Evolutionary conservation across 352 stramenopile genomes (phyloP).

Genomic region (Pythium dissotocum): DNA sequence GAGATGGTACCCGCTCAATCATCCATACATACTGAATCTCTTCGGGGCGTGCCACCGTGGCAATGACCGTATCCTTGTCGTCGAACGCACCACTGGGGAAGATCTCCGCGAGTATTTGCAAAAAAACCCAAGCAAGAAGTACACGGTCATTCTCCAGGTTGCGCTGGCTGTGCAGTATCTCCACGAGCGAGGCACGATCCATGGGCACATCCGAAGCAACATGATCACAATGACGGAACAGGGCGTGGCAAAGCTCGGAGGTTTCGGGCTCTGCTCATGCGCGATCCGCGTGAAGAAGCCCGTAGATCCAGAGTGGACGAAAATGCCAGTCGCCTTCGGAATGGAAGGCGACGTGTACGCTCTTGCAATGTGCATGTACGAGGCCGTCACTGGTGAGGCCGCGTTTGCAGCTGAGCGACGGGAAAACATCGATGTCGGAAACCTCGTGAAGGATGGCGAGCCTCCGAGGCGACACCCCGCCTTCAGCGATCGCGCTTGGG

Average conservation of each 20-base stretch:
- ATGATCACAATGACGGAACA: neutral
- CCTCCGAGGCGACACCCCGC: neutral
- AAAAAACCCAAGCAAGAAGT: slow-evolving; percentile 1
- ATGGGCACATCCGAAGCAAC: slow-evolving; percentile 1
- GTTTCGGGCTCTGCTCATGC: neutral
- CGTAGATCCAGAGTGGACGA: neutral
- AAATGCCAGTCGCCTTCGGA: neutral
- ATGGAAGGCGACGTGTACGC: slow-evolving; percentile 10
- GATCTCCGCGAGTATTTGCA: slow-evolving; percentile 6
- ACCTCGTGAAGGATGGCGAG: neutral
- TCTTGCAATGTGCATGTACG: slow-evolving; percentile 18
- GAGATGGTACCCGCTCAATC: slow-evolving; percentile 14
- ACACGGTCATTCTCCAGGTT: slow-evolving; percentile 6
- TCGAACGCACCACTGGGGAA: neutral
- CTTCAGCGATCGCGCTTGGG: slow-evolving; percentile 8
- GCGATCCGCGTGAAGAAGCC: neutral
- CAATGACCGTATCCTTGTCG: slow-evolving; percentile 1
- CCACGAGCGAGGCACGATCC: slow-evolving; percentile 9
- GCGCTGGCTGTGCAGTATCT: slow-evolving; percentile 16
- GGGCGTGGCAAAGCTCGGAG: neutral
- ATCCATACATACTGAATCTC: slow-evolving; percentile 17
- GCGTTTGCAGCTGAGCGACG: neutral
- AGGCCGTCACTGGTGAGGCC: slow-evolving; percentile 10
- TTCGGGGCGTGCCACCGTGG: slow-evolving; percentile 15
- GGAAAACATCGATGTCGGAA: neutral